These are phyloP conservation scores for Didymella keratinophila DNA, from an alignment of 2,329 filamentous ascomycete species.

Conservation along the genomic window DNA sequence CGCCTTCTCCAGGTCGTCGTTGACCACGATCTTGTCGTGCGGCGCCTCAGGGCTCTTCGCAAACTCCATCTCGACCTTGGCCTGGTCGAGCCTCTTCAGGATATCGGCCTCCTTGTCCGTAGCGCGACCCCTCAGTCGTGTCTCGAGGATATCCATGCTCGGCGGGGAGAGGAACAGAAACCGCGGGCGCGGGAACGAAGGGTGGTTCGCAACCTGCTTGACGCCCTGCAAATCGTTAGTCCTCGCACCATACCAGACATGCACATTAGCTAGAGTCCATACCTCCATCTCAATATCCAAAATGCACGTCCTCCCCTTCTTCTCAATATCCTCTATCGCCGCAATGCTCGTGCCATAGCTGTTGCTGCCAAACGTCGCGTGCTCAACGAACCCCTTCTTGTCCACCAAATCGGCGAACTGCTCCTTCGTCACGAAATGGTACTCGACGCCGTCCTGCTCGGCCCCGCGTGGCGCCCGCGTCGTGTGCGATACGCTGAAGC, in stretches of 20 bases:
- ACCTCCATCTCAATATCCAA: slow-evolving; percentile 98
- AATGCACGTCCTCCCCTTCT: slow-evolving; percentile 77
- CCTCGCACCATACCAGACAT: no score
- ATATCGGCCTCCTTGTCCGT: slow-evolving; percentile 60
- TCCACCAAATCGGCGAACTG: slow-evolving; percentile 62
- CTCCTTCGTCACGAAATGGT: slow-evolving; percentile 70
- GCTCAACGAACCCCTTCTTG: slow-evolving; percentile 79
- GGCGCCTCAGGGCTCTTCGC: slow-evolving; percentile 51
- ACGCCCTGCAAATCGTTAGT: slow-evolving; percentile 66
- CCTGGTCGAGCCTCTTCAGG: slow-evolving; percentile 57
- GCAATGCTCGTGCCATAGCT: slow-evolving; percentile 84
- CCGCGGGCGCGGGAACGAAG: slow-evolving; percentile 70
- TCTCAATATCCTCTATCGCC: slow-evolving; percentile 78
- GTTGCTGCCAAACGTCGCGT: slow-evolving; percentile 85
- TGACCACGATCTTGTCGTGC: slow-evolving; percentile 62
- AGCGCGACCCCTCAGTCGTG: slow-evolving; percentile 56
- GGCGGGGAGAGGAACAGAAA: slow-evolving; percentile 89
- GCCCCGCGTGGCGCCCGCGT: slow-evolving; percentile 78
- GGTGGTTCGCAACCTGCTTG: slow-evolving; percentile 84
- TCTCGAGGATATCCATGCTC: slow-evolving; percentile 75
- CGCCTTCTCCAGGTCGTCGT: slow-evolving; percentile 60
- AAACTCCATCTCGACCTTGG: slow-evolving; percentile 55
- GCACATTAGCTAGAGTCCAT: no score
- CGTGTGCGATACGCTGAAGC: slow-evolving; percentile 71
- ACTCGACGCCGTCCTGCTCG: slow-evolving; percentile 79